Conservation (phyloP, 495 filamentous ascomycete genomes). For the Penicillium turbatum region DNA sequence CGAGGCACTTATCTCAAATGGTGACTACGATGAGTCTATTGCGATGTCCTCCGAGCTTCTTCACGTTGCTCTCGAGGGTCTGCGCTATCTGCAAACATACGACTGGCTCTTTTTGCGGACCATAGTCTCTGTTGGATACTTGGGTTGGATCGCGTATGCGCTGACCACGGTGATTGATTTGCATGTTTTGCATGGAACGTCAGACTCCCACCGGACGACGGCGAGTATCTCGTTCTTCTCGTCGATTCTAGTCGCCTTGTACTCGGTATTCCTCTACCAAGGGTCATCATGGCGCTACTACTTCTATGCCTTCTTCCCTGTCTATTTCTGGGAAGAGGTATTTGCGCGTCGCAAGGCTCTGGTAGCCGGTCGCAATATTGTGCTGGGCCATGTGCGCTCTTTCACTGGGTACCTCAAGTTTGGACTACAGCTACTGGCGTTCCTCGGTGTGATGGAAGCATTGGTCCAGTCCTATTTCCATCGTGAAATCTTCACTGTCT, state of each 20-base stretch:
- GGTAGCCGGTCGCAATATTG: conserved; percentile 56
- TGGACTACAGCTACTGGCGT: conserved; percentile 56
- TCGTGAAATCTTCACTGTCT: conserved; percentile 77
- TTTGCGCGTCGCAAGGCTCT: conserved; percentile 72
- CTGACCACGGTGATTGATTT: conserved; percentile 86
- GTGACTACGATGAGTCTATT: conserved; percentile 70
- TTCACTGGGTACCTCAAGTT: conserved; percentile 49
- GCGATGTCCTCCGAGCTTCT: conserved; percentile 69
- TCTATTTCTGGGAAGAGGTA: conserved; percentile 96
- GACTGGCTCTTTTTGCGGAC: conserved; percentile 97
- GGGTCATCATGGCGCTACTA: conserved; percentile 83
- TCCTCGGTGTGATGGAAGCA: conserved; percentile 72
- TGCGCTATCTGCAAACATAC: conserved; percentile 92
- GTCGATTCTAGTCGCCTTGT: conserved; percentile 68
- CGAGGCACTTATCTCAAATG: conserved; percentile 59
- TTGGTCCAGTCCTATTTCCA: conserved; percentile 88
- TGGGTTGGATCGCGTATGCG: conserved; percentile 96
- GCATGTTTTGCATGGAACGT: conserved; percentile 74
- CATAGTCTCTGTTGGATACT: conserved; percentile 88
- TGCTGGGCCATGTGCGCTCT: conserved; percentile 65
- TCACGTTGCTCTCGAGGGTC: conserved; percentile 70
- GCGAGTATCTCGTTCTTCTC: conserved; percentile 64
- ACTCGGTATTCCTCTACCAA: conserved; percentile 73
- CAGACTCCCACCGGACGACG: conserved; percentile 60
- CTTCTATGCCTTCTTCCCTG: conserved; percentile 85